Evolutionary conservation across 495 filamentous ascomycete species (phyloP).

Genomic region (Hyphodiscus hymeniophilus): DNA sequence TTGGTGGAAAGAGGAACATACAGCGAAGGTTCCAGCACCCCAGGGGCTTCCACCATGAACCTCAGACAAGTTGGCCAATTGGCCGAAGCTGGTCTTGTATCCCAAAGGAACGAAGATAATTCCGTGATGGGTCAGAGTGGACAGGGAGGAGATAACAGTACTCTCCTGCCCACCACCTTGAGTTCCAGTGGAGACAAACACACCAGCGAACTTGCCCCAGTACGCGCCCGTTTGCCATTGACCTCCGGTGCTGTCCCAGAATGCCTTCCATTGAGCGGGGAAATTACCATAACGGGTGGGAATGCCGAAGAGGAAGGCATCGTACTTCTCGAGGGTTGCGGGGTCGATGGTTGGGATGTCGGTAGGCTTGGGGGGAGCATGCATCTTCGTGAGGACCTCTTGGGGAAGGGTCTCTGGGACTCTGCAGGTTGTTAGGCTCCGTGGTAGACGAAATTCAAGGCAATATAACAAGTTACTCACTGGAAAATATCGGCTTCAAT

Average conservation of each 20-base stretch:
- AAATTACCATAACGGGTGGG: slow-evolving; percentile 99
- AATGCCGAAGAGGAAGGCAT: slow-evolving; percentile 90
- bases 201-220: slow-evolving; percentile 81
- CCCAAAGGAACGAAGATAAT: slow-evolving; percentile 93
- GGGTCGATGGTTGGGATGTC: slow-evolving; percentile 62
- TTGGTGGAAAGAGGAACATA: slow-evolving; percentile 18
- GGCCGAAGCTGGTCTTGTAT: slow-evolving; percentile 70
- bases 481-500: slow-evolving; percentile 74
- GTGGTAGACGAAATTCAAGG: background rate
- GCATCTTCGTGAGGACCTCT: slow-evolving; percentile 75
- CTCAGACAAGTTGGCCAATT: slow-evolving; percentile 61
- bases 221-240: slow-evolving; percentile 19
- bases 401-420: slow-evolving; percentile 78
- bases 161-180: slow-evolving; percentile 90
- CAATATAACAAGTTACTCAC: slow-evolving; percentile 35
- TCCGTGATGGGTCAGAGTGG: slow-evolving; percentile 87
- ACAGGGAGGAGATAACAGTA: slow-evolving; percentile 74
- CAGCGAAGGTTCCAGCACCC: slow-evolving; percentile 91
- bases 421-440: slow-evolving; percentile 3
- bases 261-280: slow-evolving; percentile 84
- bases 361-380: slow-evolving; percentile 67
- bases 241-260: slow-evolving; percentile 24
- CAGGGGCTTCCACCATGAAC: slow-evolving; percentile 81
- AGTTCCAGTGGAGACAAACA: slow-evolving; percentile 81
- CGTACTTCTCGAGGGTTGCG: slow-evolving; percentile 62